Evolutionary conservation across 2,329 filamentous ascomycete genomes (phyloP), one percentile per base, ranked within the genome.

Genomic region (Ascocoryne sarcoides): DNA sequence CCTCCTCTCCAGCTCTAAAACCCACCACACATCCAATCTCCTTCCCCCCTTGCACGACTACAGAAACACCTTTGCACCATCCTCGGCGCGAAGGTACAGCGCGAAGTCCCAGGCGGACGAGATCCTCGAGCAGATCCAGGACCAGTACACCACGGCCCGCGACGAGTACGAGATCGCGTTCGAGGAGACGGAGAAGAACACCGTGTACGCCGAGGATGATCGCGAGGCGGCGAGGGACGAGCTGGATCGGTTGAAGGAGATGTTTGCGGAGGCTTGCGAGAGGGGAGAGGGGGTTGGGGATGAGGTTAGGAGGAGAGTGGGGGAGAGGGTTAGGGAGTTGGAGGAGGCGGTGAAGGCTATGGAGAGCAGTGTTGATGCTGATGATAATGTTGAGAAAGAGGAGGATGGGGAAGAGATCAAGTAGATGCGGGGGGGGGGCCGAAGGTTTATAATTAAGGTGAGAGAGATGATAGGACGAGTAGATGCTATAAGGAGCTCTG

Each of bases 91-190:
- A n/a, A n/a, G n/a, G n/a, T 50, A 51, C 36, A 34, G 43, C 7
- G 38, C 34, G 16, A 44, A 48, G 38, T 44, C 49, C 10, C 40
- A 46, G 12, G 50, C 49, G 14, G 54, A 55, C 32, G 40, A 39
- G n/a, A 34, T 54, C 4, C 46, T 53, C 16, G 53, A 55, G 32
- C 40, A 53, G 35, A 47, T 54, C 14, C 46, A 43, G 39, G 37
- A 51, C 10, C 62, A 64, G 34, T 67, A 67, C 46, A 62, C 65
- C 40, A 62, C 62, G 1, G 65, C 67, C 3, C 61, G 62, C 43
- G 67, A 70, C 48, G 66, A 70, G 50, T 66, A 69, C 42, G 66
- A 70, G 54, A 69, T 70, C 45, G 67, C 67, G 3, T 61, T 61
- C 0, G 66, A 70, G 40, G 66, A 65, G 45, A 69, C 66, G 1